Percentiles rank a stretch among this genome's conserved stretches.
phyloP scores from a whole-genome alignment of 2,329 filamentous ascomycete species.

The Pyricularia sp. region DNA sequence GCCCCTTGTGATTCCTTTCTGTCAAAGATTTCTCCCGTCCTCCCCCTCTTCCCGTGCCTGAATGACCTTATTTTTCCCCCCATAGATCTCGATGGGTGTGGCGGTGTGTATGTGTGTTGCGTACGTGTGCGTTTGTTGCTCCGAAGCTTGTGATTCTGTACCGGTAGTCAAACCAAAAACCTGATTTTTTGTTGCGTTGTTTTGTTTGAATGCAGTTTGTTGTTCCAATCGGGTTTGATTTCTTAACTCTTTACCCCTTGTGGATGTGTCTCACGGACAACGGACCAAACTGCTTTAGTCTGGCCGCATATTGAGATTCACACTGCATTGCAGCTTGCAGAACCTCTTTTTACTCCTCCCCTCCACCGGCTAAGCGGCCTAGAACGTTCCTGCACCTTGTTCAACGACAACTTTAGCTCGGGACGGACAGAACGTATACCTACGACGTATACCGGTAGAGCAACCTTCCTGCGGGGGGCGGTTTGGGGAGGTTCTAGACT shows the following conservation, averaged over 20 bases:
- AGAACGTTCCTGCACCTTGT: neutral
- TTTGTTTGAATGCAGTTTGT: no score
- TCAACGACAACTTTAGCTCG: neutral
- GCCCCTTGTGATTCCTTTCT: no score
- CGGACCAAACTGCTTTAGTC: neutral
- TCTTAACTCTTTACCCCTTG: neutral
- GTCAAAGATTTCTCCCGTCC: neutral
- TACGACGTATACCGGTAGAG: neutral
- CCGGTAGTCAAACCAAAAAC: neutral
- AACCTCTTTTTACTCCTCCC: no score
- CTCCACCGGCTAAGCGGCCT: neutral
- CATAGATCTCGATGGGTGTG: neutral
- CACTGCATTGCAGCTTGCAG: neutral
- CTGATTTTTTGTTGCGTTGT: neutral
- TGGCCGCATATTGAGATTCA: neutral
- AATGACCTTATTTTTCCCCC: neutral
- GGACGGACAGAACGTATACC: neutral
- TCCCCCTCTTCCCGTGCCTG: neutral
- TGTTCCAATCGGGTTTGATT: no score
- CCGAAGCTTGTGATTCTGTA: neutral
- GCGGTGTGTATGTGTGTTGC: neutral
- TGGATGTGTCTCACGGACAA: neutral
- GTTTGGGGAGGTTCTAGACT: no score
- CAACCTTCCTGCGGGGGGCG: no score
- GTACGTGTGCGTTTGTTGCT: neutral